Evolutionary conservation across 331 rosid species (phyloP).

Genomic region (Spiraea crenata): DNA sequence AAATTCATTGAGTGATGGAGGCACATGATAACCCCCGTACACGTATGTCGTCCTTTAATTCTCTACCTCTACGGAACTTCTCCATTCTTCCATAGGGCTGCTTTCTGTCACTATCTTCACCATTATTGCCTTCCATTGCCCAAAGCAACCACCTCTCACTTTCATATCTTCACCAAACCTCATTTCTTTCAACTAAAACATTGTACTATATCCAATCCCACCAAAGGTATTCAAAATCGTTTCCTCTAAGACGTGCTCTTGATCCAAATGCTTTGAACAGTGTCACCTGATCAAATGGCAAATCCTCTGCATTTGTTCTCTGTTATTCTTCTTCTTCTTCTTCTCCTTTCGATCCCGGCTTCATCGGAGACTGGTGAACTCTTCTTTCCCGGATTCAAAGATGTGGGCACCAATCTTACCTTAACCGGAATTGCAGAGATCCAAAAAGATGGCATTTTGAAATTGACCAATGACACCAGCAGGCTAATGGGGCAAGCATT

Average conservation of each 20-base stretch:
- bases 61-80: neutral
- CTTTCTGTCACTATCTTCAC: conserved; percentile 2
- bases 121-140: neutral
- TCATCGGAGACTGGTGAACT: conserved; percentile 42
- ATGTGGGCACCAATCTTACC: conserved; percentile 39
- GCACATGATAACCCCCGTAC: neutral
- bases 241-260: neutral
- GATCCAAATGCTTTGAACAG: neutral
- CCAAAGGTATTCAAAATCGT: neutral
- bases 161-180: neutral
- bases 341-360: conserved; percentile 24
- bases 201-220: neutral
- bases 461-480: conserved; percentile 50
- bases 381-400: conserved; percentile 48
- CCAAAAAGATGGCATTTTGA: conserved; percentile 40
- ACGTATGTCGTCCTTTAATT: neutral
- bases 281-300: conserved; percentile 17
- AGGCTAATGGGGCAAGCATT: conserved; percentile 52
- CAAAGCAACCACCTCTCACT: neutral
- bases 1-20: no score
- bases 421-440: conserved; percentile 44
- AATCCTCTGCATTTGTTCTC: conserved; percentile 12
- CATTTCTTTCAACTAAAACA: no score
- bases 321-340: conserved; percentile 3
- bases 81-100: conserved; percentile 5